Evolutionary conservation across 768 basidiomycete species (phyloP), one percentile per base, ranked within the genome.

Genomic region (Boletus subparvulus): DNA sequence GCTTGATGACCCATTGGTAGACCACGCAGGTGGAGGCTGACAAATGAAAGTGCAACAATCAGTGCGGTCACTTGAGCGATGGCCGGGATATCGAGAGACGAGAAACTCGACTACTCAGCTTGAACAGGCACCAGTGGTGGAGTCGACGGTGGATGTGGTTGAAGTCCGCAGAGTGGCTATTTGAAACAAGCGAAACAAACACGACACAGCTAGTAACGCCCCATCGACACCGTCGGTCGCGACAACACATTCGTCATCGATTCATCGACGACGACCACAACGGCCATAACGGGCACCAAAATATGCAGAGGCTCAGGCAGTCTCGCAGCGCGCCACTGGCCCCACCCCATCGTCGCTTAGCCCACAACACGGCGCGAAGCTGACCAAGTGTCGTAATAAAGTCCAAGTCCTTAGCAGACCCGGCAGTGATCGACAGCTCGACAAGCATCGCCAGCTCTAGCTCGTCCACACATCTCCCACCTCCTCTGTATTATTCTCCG

Each of bases 331-430:
- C 75, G 19, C 71, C 77, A 16, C 71, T 75, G 41, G 68, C 75
- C 28, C 71, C 21, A 21, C 21, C 21, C 21, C 80, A 49, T 69
- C 77, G 48, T 74, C 80, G 43, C 76, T 80, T 28, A 66, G 72
- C 39, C 68, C 73, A 42, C 66, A 74, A 32, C 77, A 76, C 65
- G 59, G 72, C 52, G 82, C 83, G 36, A 88, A 86, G 69, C 73
- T 89, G 6, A 77, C 85, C 66, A 87, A 81, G 67, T 87, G 71
- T 33, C 79, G 86, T 42, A 86, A 87, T 73, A 21, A 75, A 86
- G 58, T 80, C 83, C 21, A 83, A 78, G 73, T 83, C 85, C 26
- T 70, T 79, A 67, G 65, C 71, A 54, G 76, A 78, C 60, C 65
- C 77, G 35, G 61, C 64, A 35, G 68, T 65, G 60, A 74, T 69